Conservation (phyloP, 108 stramenopile species). For the Cyclotella sp. region DNA sequence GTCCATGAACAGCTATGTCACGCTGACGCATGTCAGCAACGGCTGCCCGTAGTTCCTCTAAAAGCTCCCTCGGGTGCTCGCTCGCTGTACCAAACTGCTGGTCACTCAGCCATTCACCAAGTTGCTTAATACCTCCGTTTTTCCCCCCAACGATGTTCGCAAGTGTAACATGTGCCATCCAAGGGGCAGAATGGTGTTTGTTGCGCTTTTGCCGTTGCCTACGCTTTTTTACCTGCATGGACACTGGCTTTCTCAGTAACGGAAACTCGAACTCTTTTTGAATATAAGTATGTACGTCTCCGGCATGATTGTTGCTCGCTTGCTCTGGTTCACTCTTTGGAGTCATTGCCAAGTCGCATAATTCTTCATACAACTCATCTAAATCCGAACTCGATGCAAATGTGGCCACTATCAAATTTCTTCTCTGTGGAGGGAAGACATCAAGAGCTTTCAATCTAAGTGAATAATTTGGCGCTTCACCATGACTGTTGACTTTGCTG, state of each 20-base stretch:
- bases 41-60: not conserved
- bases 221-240: slow-evolving; percentile 19
- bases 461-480: slow-evolving; percentile 10
- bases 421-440: slow-evolving; percentile 60
- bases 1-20: slow-evolving; percentile 27
- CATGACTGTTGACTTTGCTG: not conserved
- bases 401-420: slow-evolving; percentile 61
- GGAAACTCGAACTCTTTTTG: slow-evolving; percentile 34
- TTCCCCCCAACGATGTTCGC: slow-evolving; percentile 49
- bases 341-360: slow-evolving; percentile 46
- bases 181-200: slow-evolving; percentile 2
- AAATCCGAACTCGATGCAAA: slow-evolving; percentile 53
- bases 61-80: not conserved
- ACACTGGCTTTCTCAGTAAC: slow-evolving; percentile 19
- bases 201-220: slow-evolving; percentile 10
- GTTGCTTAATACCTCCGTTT: slow-evolving; percentile 26
- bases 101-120: slow-evolving; percentile 30
- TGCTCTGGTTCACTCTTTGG: slow-evolving; percentile 11
- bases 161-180: slow-evolving; percentile 68
- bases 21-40: not conserved
- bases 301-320: slow-evolving; percentile 6
- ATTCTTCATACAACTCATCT: slow-evolving; percentile 51
- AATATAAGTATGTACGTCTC: not conserved
- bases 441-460: slow-evolving; percentile 41
- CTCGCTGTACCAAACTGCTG: not conserved